These are phyloP conservation scores for Hyaloscypha bicolor DNA, from an alignment of 495 filamentous ascomycete genomes.

Conservation along the genomic window DNA sequence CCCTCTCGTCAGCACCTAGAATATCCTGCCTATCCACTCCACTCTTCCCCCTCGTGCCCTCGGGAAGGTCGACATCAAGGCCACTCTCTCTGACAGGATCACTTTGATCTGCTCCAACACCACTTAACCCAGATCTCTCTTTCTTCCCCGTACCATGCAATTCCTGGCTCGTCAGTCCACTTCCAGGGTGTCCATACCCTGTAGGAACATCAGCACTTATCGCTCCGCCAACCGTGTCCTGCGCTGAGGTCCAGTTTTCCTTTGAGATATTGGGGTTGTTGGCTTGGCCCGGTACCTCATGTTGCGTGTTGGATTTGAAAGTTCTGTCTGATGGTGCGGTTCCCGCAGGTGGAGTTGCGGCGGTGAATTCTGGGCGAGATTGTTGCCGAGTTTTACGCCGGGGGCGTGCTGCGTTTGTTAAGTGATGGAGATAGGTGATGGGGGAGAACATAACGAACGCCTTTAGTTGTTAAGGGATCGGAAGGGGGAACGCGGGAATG, in stretches of 20 bases:
- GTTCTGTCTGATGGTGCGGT: conserved; percentile 65
- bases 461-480: conserved; percentile 53
- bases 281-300: conserved; percentile 45
- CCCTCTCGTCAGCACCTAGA: conserved; percentile 46
- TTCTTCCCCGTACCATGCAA: conserved; percentile 55
- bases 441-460: conserved; percentile 48
- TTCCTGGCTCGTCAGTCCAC: conserved; percentile 64
- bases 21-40: conserved; percentile 33
- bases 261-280: conserved; percentile 44
- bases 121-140: conserved; percentile 54
- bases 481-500: conserved; percentile 49
- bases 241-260: conserved; percentile 47
- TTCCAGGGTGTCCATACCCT: conserved; percentile 60
- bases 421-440: background rate
- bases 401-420: conserved; percentile 60
- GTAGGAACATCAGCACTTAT: conserved; percentile 64
- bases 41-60: conserved; percentile 39
- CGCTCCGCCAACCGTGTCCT: conserved; percentile 61
- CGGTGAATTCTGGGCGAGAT: conserved; percentile 63
- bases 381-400: conserved; percentile 61
- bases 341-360: conserved; percentile 61
- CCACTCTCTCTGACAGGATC: conserved; percentile 40
- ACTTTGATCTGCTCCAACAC: conserved; percentile 45
- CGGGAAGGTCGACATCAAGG: conserved; percentile 41
- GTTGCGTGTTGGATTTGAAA: conserved; percentile 56